Base-by-base conservation (phyloP, 192 early-diverging fungal species). In the Kappamyces sp. region DNA sequence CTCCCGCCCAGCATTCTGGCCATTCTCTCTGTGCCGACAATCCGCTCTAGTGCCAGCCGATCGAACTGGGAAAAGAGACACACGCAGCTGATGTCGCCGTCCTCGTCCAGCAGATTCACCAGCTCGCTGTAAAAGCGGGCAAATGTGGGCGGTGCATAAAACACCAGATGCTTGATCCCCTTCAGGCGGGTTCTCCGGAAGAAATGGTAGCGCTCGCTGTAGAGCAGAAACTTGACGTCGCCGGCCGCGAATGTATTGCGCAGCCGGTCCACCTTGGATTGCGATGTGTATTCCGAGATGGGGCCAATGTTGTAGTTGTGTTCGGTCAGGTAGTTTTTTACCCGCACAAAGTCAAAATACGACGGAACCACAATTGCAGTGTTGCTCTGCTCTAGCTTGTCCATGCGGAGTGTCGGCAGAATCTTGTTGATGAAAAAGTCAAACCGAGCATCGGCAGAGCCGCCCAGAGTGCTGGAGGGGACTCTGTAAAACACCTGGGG, bases 151-250 rank as follows among this genome's bases (percentile, higher is more conserved):
- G 93, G 72, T 3, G 82, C 84, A 66, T 98, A 99, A 50, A 96
- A 98, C 32, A 95, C 75, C 33, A 99, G 47, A 63, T 93, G 87
- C 48, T 77, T 78, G 33, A 87, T 81, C 12, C 92, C 93, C 46
- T 89, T 81, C 58, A 99, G 87, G 35, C 81, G 82, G 53, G 87
- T 87, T 54, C 90, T 68, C 66, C 91, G 74, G 76, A 90, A 99
- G 67, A 90, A 99, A 67, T 99, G 94, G 58, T 92, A 90, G n/a
- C 97, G 84, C 74, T 99, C 97, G 35, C 93, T 94, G 64, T 86
- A 85, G 12, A 99, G 58, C 39, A 97, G 67, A 53, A 91, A 86
- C 49, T 78, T 74, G 4, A 81, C 68, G 12, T 86, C 80, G n/a
- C 90, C 91, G 15, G 85, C 81, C 72, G 87, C 90, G 59, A 98